A percentile compares a stretch with the other conserved stretches of the same genome.
phyloP scores from a whole-genome alignment of 805 yeast genomes.

The Huiozyma naganishii region DNA sequence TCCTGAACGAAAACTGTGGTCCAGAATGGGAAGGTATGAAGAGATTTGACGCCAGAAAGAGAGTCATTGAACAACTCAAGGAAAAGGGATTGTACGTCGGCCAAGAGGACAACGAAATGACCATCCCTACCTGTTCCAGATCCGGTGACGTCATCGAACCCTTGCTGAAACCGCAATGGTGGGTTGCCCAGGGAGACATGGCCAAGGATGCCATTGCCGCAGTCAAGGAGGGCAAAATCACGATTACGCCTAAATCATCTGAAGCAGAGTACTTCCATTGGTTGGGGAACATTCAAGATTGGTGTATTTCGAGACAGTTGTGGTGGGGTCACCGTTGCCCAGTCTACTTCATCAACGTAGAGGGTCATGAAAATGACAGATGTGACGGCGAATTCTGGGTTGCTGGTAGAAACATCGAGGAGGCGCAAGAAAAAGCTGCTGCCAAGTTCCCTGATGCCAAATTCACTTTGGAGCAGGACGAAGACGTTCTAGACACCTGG shows the following conservation, averaged over 20 bases:
- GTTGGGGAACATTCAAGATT: slow-evolving; percentile 93
- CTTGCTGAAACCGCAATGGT: slow-evolving; percentile 96
- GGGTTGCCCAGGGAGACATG: slow-evolving; percentile 87
- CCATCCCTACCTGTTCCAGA: slow-evolving; percentile 87
- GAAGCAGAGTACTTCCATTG: slow-evolving; percentile 91
- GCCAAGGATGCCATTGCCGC: slow-evolving; percentile 81
- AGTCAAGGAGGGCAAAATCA: slow-evolving; percentile 70
- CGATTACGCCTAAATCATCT: slow-evolving; percentile 78
- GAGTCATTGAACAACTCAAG: slow-evolving; percentile 72
- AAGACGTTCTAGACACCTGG: slow-evolving; percentile 98
- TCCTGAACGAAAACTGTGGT: slow-evolving; percentile 85
- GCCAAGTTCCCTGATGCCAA: slow-evolving; percentile 58
- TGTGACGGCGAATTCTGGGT: slow-evolving; percentile 74
- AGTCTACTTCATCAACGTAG: slow-evolving; percentile 75
- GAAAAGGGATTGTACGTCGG: slow-evolving; percentile 65
- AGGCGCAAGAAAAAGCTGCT: slow-evolving; percentile 75
- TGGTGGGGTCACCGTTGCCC: slow-evolving; percentile 99
- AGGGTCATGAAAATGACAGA: slow-evolving; percentile 54
- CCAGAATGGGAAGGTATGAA: slow-evolving; percentile 75
- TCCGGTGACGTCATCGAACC: slow-evolving; percentile 98
- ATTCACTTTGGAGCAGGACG: slow-evolving; percentile 84
- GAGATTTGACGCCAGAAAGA: slow-evolving; percentile 86
- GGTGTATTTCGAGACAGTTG: slow-evolving; percentile 93
- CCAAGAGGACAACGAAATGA: slow-evolving; percentile 92
- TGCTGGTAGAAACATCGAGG: slow-evolving; percentile 74